These are phyloP conservation scores for Lipomyces kockii DNA, from an alignment of 805 yeast species.

Conservation along the genomic window DNA sequence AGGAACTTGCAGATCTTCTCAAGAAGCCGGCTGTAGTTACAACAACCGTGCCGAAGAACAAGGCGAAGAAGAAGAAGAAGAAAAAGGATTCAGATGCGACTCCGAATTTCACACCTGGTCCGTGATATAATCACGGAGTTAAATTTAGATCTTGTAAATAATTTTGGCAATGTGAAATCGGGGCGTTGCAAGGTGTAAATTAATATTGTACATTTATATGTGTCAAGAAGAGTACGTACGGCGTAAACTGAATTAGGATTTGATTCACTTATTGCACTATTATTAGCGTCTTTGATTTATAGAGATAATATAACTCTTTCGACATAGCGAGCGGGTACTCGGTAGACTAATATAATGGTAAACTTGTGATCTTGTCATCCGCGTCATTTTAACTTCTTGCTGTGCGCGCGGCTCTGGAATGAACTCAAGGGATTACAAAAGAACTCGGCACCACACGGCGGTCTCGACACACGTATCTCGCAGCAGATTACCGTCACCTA, in stretches of 20 bases:
- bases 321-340: neutral
- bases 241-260: neutral
- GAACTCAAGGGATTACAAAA: neutral
- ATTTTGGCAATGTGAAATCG: neutral
- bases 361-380: neutral
- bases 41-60: slow-evolving; percentile 46
- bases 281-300: neutral
- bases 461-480: neutral
- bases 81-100: slow-evolving; percentile 9
- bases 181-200: neutral
- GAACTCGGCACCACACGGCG: neutral
- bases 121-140: neutral
- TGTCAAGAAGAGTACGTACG: neutral
- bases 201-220: neutral
- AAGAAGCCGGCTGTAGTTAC: slow-evolving; percentile 61
- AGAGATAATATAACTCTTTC: neutral
- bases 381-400: neutral
- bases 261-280: neutral
- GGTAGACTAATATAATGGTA: too few relatives aligned
- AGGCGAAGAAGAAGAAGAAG: slow-evolving; percentile 45
- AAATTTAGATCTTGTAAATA: neutral
- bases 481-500: neutral
- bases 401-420: neutral
- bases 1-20: slow-evolving; percentile 60
- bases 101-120: neutral